Evolutionary conservation across 2,329 filamentous ascomycete species (phyloP), one percentile per base, ranked within the genome.

Genomic region (Alternaria angustiovoidea): DNA sequence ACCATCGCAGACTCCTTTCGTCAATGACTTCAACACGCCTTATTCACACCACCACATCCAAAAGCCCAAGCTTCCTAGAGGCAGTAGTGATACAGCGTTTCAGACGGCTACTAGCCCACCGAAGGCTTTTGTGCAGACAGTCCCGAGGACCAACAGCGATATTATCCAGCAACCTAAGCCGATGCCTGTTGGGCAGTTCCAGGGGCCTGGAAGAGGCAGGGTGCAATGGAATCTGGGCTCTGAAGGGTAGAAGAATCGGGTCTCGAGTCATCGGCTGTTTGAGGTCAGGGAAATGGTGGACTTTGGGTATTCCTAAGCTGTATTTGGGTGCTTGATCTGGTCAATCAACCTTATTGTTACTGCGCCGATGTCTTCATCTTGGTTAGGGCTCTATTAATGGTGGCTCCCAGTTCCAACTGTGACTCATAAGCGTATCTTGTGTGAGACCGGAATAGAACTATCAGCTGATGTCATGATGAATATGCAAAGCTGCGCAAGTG

Each of bases 141-240:
- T 75, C 14, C 65, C 67, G 3, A 65, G 73, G 34, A 69, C 58
- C 7, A 67, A 49, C 47, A 77, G 74, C 60, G 73, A 76, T 47
- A 53, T 76, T 8, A 70, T 76, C 26, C 59, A 68, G 41, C 63
- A 67, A 26, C 73, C 73, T 12, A 65, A 70, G 56, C 73, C 73
- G 3, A 48, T 75, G 52, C 62, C 65, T n/a, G 59, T 69, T 5
- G 68, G 65, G 7, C 61, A 61, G 39, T 64, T 69, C 26, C 62
- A 52, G 4, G 64, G 64, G 6, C 43, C 52, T 48, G 54, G 58
- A n/a, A 60, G 64, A 44, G 70, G 70, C 7, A 66, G 70, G n/a
- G 70, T 77, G 53, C 67, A 75, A 59, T 78, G 75, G 75, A 73
- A 74, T 48, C 62, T 78, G 56, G 75, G 75, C 9, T 75, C 72